A percentile compares a stretch with the other conserved stretches of the same genome.
Evolutionary conservation across 331 rosid species (phyloP).

Genomic region (Pyracantha coccinea): DNA sequence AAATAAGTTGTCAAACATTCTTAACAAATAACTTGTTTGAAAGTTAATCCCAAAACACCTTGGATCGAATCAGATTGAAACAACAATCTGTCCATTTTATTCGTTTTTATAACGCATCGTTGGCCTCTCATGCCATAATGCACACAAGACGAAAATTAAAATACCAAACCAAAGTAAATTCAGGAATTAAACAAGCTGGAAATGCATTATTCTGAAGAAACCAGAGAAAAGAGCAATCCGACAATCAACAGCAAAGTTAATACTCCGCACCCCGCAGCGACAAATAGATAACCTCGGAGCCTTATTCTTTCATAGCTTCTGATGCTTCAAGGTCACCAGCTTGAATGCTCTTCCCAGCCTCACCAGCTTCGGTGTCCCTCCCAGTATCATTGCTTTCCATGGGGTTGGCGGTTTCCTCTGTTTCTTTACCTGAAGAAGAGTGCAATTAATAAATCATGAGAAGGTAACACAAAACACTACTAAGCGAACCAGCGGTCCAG

Average conservation of each 20-base stretch:
- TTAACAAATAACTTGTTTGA: background rate
- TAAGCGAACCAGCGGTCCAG: background rate
- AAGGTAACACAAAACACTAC: background rate
- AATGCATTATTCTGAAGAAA: background rate
- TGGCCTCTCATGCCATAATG: too few species aligned
- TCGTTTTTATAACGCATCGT: too few species aligned
- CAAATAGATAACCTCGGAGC: background rate
- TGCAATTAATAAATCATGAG: background rate
- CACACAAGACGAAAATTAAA: background rate
- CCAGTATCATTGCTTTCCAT: background rate
- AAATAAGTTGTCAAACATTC: background rate
- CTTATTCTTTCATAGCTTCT: background rate
- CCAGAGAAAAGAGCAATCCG: background rate
- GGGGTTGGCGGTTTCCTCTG: background rate
- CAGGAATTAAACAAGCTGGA: background rate
- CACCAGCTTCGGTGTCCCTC: background rate
- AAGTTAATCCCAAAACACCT: background rate
- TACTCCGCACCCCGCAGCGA: too few species aligned
- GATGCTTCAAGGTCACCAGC: background rate
- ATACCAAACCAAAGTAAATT: background rate
- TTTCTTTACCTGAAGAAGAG: background rate
- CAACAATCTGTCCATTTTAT: background rate
- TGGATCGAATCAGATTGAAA: background rate
- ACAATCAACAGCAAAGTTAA: too few species aligned
- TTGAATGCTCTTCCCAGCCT: background rate